A percentile compares a stretch with the other conserved stretches of the same genome.
Evolutionary conservation across 768 basidiomycete species (phyloP).

Genomic region (Fistulinella prunicolor): DNA sequence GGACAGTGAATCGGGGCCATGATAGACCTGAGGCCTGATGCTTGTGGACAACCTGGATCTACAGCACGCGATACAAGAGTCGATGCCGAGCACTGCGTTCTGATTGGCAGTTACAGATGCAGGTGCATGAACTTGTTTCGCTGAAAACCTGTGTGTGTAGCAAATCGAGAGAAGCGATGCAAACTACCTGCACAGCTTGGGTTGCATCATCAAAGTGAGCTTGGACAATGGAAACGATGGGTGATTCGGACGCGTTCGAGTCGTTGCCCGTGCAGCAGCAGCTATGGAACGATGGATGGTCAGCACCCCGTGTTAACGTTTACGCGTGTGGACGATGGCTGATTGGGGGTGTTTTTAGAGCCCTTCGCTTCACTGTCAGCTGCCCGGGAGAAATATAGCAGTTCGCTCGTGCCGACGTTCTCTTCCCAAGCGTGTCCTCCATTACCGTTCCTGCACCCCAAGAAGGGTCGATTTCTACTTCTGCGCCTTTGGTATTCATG

Average conservation of each 20-base stretch:
- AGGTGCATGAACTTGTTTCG: background rate
- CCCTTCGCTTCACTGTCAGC: conserved; percentile 45
- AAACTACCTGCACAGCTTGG: conserved; percentile 60
- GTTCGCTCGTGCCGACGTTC: conserved; percentile 31
- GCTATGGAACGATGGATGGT: conserved; percentile 59
- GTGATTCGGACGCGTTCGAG: conserved; percentile 51
- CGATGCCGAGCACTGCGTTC: conserved; percentile 40
- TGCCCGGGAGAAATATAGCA: conserved; percentile 45
- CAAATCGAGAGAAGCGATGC: conserved; percentile 38
- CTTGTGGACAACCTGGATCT: conserved; percentile 52
- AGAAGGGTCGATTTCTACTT: no score
- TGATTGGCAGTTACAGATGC: conserved; percentile 22
- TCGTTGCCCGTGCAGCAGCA: conserved; percentile 50
- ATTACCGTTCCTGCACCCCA: no score
- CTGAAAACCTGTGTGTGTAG: conserved; percentile 3
- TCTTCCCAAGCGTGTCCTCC: conserved; percentile 35
- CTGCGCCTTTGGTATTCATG: no score
- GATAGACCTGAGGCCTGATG: conserved; percentile 63
- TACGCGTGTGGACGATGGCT: conserved; percentile 8
- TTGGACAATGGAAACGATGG: conserved; percentile 47
- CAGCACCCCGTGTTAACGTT: conserved; percentile 14
- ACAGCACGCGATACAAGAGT: conserved; percentile 51
- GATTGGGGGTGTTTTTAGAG: conserved; percentile 32
- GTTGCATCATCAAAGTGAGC: conserved; percentile 71
- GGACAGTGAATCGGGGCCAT: no score